Evolutionary conservation across 2,329 filamentous ascomycete species (phyloP).

Genomic region (Aspergillus transmontanensis): DNA sequence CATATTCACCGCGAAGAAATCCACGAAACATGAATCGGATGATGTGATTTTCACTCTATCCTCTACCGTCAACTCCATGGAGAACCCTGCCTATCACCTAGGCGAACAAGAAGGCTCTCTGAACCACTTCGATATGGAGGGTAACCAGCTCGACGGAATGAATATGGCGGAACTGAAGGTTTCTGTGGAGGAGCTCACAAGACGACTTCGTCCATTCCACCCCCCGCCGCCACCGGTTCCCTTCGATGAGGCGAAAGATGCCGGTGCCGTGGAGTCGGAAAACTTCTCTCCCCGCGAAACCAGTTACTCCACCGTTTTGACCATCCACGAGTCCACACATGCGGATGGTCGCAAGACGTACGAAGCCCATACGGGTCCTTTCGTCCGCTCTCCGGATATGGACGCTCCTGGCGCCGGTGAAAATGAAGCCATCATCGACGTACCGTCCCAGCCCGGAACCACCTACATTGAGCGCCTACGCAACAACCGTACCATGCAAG

Average conservation of each 20-base stretch:
- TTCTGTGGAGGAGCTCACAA: slow-evolving; percentile 69
- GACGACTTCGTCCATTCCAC: slow-evolving; percentile 76
- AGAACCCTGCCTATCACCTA: slow-evolving; percentile 38
- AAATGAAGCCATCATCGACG: slow-evolving; percentile 54
- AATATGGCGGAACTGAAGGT: slow-evolving; percentile 64
- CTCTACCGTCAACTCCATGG: slow-evolving; percentile 48
- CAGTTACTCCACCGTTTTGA: slow-evolving; percentile 53
- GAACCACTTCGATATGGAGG: slow-evolving; percentile 36
- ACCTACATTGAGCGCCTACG: slow-evolving; percentile 72
- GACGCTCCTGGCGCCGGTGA: slow-evolving; percentile 37
- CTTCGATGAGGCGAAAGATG: slow-evolving; percentile 46
- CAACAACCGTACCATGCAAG: slow-evolving; percentile 62
- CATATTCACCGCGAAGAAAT: slow-evolving; percentile 71
- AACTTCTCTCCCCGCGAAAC: slow-evolving; percentile 42
- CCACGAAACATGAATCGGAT: slow-evolving; percentile 48
- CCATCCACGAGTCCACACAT: slow-evolving; percentile 56
- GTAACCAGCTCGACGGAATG: slow-evolving; percentile 46
- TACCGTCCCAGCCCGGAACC: slow-evolving; percentile 49
- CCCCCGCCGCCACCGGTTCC: slow-evolving; percentile 79
- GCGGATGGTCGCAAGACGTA: slow-evolving; percentile 55
- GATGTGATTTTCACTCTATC: slow-evolving; percentile 68
- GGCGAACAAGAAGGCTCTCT: slow-evolving; percentile 39
- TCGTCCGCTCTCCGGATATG: slow-evolving; percentile 46
- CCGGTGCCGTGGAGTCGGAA: slow-evolving; percentile 39
- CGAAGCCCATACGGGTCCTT: slow-evolving; percentile 54